Evolutionary conservation across 73 alveolate species (phyloP).

Genomic region (Stentor coeruleus): DNA sequence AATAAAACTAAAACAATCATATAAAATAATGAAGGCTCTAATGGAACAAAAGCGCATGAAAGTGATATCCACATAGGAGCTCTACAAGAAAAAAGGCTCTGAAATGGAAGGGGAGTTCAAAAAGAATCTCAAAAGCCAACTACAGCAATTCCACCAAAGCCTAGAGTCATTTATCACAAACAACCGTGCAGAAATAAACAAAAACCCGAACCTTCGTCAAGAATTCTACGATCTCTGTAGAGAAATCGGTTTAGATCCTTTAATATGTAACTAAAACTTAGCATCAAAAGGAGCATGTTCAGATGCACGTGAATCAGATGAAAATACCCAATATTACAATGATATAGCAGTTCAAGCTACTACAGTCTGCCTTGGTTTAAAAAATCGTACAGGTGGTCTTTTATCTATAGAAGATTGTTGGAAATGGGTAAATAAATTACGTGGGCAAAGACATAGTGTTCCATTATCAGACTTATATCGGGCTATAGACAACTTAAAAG

Average conservation of each 20-base stretch:
- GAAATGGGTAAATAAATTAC: conserved; percentile 20
- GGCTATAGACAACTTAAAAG: conserved; percentile 6
- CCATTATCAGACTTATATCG: neutral
- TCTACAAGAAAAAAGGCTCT: conserved; percentile 3
- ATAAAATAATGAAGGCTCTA: neutral
- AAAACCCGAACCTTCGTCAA: conserved; percentile 17
- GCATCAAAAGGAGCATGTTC: conserved; percentile 2
- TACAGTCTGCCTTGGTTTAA: neutral
- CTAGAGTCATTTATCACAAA: conserved; percentile 7
- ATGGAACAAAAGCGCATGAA: neutral
- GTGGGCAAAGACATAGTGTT: neutral
- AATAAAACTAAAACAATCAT: too few relatives aligned
- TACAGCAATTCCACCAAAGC: neutral
- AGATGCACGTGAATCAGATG: neutral
- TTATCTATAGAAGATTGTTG: neutral
- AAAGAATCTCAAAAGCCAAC: conserved; percentile 6
- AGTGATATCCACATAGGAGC: neutral
- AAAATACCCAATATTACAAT: conserved; percentile 3
- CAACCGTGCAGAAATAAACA: conserved; percentile 21
- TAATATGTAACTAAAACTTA: conserved; percentile 8
- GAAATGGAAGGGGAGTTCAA: conserved; percentile 11
- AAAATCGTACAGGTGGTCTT: conserved; percentile 6
- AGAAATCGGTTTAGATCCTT: conserved; percentile 24
- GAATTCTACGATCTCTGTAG: neutral
- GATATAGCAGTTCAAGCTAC: conserved; percentile 16